Evolutionary conservation across 2,329 filamentous ascomycete species (phyloP), one percentile per base, ranked within the genome.

Genomic region (Paecilomyces niveus): DNA sequence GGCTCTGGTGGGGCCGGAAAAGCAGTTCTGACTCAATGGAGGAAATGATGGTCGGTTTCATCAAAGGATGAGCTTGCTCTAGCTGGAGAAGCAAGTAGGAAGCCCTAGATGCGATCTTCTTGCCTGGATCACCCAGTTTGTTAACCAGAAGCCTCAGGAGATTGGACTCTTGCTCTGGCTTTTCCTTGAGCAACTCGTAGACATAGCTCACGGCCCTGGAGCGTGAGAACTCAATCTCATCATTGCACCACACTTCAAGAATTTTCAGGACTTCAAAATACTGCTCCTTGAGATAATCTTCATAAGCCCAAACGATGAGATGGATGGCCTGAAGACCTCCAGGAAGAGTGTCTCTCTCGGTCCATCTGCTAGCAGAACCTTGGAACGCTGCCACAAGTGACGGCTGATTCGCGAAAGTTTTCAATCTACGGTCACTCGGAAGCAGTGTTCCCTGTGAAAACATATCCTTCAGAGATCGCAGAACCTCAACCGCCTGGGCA

Each of bases 111-210:
- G 94, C 88, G 67, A 99, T 95, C 75, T 97, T 99, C 72, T 92
- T 92, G 64, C 96, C 91, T 52, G 89, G 90, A 71, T 99, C 94
- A 67, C 95, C 93, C 26, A 99, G 84, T 75, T 99, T 99, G 80
- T 97, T 97, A 65, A 99, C 91, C 59, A 99, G 78, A 58, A 99
- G 80, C 57, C 93, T 87, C 61, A 99, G 80, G 62, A 99, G 78
- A 72, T 99, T 99, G 57, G 93, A 89, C 74, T 99, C 94, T 71
- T 99, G 94, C 74, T 99, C 94, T 0, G 94, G 93, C 76, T 96
- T 99, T 72, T 96, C 92, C 72, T 91, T 94, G 61, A 99, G 79
- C 45, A 99, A 80, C 62, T 93, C 92, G 71, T 88, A 97, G 39
- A 97, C 88, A 67, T 96, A 96, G 64, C 92, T 94, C 52, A 99